Percentiles rank a stretch among this genome's conserved stretches.
These are phyloP conservation scores for Elongisporangium undulatum DNA, from an alignment of 352 stramenopile genomes.

Conservation along the genomic window DNA sequence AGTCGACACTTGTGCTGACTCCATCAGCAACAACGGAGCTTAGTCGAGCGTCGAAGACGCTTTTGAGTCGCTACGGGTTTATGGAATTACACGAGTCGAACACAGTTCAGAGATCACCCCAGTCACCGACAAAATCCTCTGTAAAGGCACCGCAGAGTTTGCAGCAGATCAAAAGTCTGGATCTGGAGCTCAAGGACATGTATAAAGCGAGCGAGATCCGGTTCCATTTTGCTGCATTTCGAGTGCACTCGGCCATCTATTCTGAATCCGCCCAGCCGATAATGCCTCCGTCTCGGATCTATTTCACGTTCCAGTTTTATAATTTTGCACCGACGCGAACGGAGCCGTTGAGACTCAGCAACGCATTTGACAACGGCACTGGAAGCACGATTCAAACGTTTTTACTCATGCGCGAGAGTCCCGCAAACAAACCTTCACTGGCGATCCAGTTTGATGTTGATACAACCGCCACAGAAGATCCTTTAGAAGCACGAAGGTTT, in stretches of 20 bases:
- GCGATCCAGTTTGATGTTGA: conserved; percentile 79
- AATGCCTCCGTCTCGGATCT: conserved; percentile 44
- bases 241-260: conserved; percentile 11
- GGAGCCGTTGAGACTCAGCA: conserved; percentile 67
- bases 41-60: conserved; percentile 77
- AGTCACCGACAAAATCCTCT: not conserved
- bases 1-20: conserved; percentile 4
- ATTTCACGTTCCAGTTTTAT: conserved; percentile 94
- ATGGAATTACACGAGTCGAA: conserved; percentile 49
- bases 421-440: conserved; percentile 55
- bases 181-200: conserved; percentile 69
- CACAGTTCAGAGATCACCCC: conserved; percentile 13
- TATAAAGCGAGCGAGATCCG: conserved; percentile 85
- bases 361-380: conserved; percentile 36
- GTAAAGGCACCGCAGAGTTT: not conserved
- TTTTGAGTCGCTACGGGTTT: conserved; percentile 82
- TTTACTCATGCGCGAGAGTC: conserved; percentile 60
- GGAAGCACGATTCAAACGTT: conserved; percentile 29
- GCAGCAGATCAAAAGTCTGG: not conserved
- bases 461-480: conserved; percentile 47
- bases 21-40: conserved; percentile 45
- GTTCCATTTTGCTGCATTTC: conserved; percentile 89
- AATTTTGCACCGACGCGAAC: conserved; percentile 84
- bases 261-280: conserved; percentile 4
- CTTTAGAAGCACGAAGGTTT: conserved; percentile 74